Evolutionary conservation across 345 rosid species (phyloP), one percentile per base, ranked within the genome.

Genomic region (Boechera retrofracta): DNA sequence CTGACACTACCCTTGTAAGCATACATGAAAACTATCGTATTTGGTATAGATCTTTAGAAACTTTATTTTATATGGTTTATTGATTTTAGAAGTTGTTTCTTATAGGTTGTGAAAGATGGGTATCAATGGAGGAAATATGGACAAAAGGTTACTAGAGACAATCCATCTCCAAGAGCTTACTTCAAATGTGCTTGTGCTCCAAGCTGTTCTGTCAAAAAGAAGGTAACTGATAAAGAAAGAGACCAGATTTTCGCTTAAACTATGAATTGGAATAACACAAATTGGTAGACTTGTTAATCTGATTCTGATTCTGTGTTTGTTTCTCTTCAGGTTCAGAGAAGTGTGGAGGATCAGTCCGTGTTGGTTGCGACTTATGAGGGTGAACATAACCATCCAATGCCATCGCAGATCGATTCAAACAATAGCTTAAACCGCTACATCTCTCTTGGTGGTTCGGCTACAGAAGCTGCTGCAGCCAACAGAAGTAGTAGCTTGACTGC

Each of bases 71-170:
- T 58, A 42, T 66, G 52, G 21, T 69, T 69, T 74, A 69, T n/a
- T 79, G 67, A 70, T 54, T 36, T 33, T 72, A 2, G 15, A 47
- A 56, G 48, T 58, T 49, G n/a, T 58, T 49, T 21, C 13, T 77
- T 81, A 60, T 77, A 94, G 98, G 84, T 92, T 60, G 97, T 92
- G 71, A 95, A 87, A 73, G 99, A 95, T 87, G 99, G 99, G 49
- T 95, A 89, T 82, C 99, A 92, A 71, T 95, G 99, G 99, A 95
- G 98, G 80, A 95, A 95, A 72, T 95, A 95, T 74, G 99, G 99
- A 35, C 99, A 95, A 63, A 95, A 95, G 67, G 98, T 95, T n/a
- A 95, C 99, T 11, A 92, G 99, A 85, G 94, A 95, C 71, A 95
- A 95, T 69, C 99, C 99, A 58, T 95, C 86, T 70, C 99, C 99